Evolutionary conservation across 768 basidiomycete species (phyloP).

Genomic region (Clathrus columnatus): DNA sequence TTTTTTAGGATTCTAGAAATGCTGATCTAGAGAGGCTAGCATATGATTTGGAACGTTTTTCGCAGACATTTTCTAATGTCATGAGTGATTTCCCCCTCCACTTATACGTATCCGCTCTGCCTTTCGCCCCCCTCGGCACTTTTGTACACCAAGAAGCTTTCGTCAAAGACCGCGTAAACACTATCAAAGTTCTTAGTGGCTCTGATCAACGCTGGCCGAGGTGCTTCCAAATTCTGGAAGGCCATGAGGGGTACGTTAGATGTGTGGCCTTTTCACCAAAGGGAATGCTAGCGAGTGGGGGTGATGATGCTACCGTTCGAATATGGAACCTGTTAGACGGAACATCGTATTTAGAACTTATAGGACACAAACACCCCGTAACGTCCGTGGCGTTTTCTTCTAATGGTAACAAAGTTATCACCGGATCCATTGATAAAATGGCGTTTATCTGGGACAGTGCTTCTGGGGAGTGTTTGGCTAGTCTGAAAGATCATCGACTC

Average conservation of each 20-base stretch:
- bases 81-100: neutral
- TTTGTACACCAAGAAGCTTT: neutral
- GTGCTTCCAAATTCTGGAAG: neutral
- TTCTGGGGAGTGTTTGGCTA: slow-evolving; percentile 3
- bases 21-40: neutral
- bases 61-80: neutral
- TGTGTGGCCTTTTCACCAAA: slow-evolving; percentile 10
- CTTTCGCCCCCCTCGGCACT: neutral
- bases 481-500: neutral
- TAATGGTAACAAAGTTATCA: neutral
- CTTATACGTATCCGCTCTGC: neutral
- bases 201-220: neutral
- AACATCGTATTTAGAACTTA: neutral
- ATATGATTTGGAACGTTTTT: neutral
- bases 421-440: slow-evolving; percentile 4
- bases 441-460: neutral
- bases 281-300: slow-evolving; percentile 6
- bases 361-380: neutral
- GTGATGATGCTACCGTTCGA: slow-evolving; percentile 5
- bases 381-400: neutral
- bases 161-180: neutral
- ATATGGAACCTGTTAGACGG: slow-evolving; percentile 4
- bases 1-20: neutral
- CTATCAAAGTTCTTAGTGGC: neutral
- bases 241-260: slow-evolving; percentile 2